A percentile compares a stretch with the other conserved stretches of the same genome.
Conservation (phyloP, 768 basidiomycete genomes). For the Macrolepiota dolichaula region DNA sequence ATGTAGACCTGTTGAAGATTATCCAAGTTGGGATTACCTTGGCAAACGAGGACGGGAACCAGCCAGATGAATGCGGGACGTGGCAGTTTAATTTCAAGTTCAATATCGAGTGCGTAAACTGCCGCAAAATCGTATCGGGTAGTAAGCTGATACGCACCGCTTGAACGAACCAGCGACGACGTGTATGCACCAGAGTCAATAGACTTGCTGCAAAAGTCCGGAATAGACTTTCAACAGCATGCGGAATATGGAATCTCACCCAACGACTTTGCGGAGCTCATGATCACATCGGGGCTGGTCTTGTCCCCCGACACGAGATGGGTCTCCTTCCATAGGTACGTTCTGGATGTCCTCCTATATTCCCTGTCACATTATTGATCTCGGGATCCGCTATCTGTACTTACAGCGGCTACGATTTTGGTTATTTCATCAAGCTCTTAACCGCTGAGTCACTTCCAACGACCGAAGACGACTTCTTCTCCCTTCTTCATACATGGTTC, state of each 20-base stretch:
- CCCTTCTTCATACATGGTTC: slow-evolving; percentile 87
- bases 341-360: slow-evolving; percentile 12
- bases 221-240: slow-evolving; percentile 93
- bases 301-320: slow-evolving; percentile 85
- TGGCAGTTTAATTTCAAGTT: slow-evolving; percentile 99
- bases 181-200: slow-evolving; percentile 99
- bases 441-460: slow-evolving; percentile 83
- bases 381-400: background rate
- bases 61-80: slow-evolving; percentile 85
- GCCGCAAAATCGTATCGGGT: background rate
- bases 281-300: slow-evolving; percentile 96
- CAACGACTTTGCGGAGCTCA: slow-evolving; percentile 93
- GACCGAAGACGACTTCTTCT: slow-evolving; percentile 88
- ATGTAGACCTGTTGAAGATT: slow-evolving; percentile 96
- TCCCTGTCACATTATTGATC: background rate
- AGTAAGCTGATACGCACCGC: background rate
- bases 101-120: slow-evolving; percentile 55
- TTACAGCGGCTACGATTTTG: slow-evolving; percentile 95
- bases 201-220: slow-evolving; percentile 90
- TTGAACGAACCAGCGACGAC: slow-evolving; percentile 65
- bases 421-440: slow-evolving; percentile 94
- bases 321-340: slow-evolving; percentile 97
- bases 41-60: slow-evolving; percentile 90
- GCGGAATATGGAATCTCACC: slow-evolving; percentile 90
- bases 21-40: slow-evolving; percentile 97